A percentile compares a stretch with the other conserved stretches of the same genome.
phyloP scores from a whole-genome alignment of 164 flowering plant genomes.

The Malania oleifera region DNA sequence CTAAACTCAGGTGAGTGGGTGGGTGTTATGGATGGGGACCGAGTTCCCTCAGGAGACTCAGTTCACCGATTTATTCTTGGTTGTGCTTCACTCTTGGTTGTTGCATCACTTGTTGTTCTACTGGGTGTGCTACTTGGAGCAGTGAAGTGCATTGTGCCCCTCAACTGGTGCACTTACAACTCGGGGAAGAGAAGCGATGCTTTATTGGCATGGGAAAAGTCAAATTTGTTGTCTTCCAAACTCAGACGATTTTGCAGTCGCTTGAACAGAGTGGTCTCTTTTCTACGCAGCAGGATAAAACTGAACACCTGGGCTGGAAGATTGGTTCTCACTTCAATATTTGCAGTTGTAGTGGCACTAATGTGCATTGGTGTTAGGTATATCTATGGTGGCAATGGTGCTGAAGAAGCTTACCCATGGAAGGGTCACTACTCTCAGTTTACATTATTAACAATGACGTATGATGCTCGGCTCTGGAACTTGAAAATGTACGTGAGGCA shows the following conservation, averaged over 20 bases:
- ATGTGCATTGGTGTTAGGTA: constrained; percentile 54
- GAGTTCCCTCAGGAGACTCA: constrained; percentile 82
- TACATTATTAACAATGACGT: constrained; percentile 86
- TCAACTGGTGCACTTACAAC: constrained; percentile 55
- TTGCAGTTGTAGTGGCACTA: constrained; percentile 37
- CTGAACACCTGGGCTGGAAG: constrained; percentile 51
- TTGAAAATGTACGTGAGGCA: constrained; percentile 86
- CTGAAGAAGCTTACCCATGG: constrained; percentile 64
- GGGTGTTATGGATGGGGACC: constrained; percentile 86
- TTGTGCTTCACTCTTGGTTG: constrained; percentile 40
- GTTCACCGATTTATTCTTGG: constrained; percentile 54
- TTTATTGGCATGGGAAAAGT: constrained; percentile 45
- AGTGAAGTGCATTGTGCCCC: constrained; percentile 66
- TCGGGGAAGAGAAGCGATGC: constrained; percentile 57
- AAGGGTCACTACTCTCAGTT: constrained; percentile 81
- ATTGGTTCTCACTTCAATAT: constrained; percentile 34
- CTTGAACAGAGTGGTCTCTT: constrained; percentile 45
- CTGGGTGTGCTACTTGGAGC: constrained; percentile 73
- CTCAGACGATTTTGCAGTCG: constrained; percentile 59
- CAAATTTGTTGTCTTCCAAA: constrained; percentile 44
- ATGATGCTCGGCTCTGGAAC: constrained; percentile 90
- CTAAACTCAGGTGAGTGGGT: constrained; percentile 70
- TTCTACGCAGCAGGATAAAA: constrained; percentile 46
- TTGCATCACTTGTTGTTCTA: constrained; percentile 39
- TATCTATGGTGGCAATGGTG: constrained; percentile 80